These are phyloP conservation scores for Actinidia polygama DNA, from an alignment of 179 eudicot genomes.

Conservation along the genomic window DNA sequence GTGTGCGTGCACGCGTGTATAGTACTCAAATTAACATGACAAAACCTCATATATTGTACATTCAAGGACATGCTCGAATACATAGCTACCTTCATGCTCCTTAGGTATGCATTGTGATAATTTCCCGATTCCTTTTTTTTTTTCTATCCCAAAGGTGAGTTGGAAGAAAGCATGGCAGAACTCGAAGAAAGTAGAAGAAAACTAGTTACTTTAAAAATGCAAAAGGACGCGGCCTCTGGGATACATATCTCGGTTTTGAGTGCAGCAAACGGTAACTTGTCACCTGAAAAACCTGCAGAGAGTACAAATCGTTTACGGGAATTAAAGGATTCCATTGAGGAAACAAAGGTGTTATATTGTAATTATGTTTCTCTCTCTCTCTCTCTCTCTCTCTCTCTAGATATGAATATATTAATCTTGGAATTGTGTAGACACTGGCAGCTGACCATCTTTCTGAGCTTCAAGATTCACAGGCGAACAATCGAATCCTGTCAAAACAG, in stretches of 20 bases:
- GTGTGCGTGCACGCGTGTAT: neutral
- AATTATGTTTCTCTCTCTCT: neutral
- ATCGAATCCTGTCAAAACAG: slow-evolving; percentile 68
- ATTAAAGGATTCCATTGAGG: slow-evolving; percentile 80
- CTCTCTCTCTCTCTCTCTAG: neutral
- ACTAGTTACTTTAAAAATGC: slow-evolving; percentile 82
- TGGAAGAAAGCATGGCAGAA: slow-evolving; percentile 79
- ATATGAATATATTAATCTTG: slow-evolving; percentile 9
- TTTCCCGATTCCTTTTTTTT: neutral
- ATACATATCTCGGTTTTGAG: slow-evolving; percentile 52
- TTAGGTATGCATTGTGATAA: too few relatives aligned
- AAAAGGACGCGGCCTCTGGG: slow-evolving; percentile 68
- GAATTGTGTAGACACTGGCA: slow-evolving; percentile 68
- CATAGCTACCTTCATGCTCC: too few relatives aligned
- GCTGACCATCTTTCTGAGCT: slow-evolving; percentile 89
- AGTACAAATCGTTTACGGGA: slow-evolving; percentile 61
- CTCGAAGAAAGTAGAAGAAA: slow-evolving; percentile 97
- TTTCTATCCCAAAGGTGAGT: slow-evolving; percentile 52
- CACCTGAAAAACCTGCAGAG: slow-evolving; percentile 69
- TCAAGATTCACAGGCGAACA: slow-evolving; percentile 83
- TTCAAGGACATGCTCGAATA: too few relatives aligned
- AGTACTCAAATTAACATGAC: too few relatives aligned
- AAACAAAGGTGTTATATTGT: slow-evolving; percentile 67
- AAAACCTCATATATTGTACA: too few relatives aligned
- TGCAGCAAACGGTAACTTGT: slow-evolving; percentile 70